Base-by-base conservation (phyloP, 202 grass and related monocot genomes). In the Bolboschoenoplectus hybrid region DNA sequence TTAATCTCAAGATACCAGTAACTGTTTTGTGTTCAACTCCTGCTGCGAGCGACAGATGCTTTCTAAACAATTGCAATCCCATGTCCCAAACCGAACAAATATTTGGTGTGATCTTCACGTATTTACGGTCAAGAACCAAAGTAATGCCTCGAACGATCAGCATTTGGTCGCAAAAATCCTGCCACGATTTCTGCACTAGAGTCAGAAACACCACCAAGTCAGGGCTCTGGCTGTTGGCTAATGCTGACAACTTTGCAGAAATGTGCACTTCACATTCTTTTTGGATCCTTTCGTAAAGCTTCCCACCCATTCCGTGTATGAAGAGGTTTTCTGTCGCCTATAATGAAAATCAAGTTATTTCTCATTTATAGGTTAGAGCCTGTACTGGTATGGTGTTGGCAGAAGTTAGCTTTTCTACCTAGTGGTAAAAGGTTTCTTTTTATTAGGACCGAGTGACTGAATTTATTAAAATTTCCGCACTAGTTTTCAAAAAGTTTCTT, bases 111-210 rank as follows among this genome's bases (percentile, higher is more conserved):
- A 94, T 93, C 89, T 97, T 99, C 86, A 99, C 97, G 86, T 99
- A 97, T 88, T 91, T 97, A 90, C 95, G 89, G 86, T 99, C 97
- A 89, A 99, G 94, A 91, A 97, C 88, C 90, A 99, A 89, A 82
- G 94, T 92, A 86, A 99, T 97, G 84, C 97, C 91, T 88, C 97
- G 97, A 83, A 99, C 96, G 58, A 95, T 94, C 91, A 99, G 89
- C 97, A 94, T 99, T 83, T 99, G 97, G 67, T 99, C 94, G 1
- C 97, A 99, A 91, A 99, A 97, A 87, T 99, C 92, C 92, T 99
- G 94, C 97, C 97, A 99, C 61, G 92, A 93, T 90, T 93, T 99
- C 85, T 99, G 91, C 51, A 94, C 88, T 20, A 97, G 85, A 78
- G 91, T 92, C 64, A 99, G 90, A 93, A 99, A 99, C 56, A 99